Conservation (phyloP, 768 basidiomycete species). For the Suillus subluteus region DNA sequence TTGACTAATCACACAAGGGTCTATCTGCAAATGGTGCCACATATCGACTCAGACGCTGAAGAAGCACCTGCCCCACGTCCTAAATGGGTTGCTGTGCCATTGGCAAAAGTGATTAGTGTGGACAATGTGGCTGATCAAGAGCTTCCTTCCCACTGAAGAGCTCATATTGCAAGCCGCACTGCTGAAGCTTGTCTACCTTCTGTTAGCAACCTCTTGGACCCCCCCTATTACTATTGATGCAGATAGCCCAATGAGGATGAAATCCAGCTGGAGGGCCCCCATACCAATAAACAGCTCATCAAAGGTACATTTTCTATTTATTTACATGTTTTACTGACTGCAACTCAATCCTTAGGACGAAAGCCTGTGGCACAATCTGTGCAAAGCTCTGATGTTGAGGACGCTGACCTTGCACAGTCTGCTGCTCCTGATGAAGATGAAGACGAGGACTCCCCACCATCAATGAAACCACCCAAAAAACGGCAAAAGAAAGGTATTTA, state of each 20-base stretch:
- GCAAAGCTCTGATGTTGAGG: too few species aligned
- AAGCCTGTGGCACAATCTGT: too few species aligned
- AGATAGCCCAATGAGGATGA: not conserved
- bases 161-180: not conserved
- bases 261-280: not conserved
- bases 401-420: too few species aligned
- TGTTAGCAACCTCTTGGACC: not conserved
- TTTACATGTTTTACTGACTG: too few species aligned
- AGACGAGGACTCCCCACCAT: too few species aligned
- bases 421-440: too few species aligned
- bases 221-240: not conserved
- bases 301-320: not conserved
- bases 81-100: not conserved
- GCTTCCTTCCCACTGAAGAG: not conserved
- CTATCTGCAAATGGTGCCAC: not conserved
- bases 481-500: too few species aligned
- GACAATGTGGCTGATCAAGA: slow-evolving; percentile 4
- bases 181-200: not conserved
- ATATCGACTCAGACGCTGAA: not conserved
- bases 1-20: not conserved
- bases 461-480: too few species aligned
- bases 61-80: not conserved
- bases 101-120: not conserved
- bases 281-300: not conserved
- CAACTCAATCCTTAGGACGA: too few species aligned